These are phyloP conservation scores for Lolium perenne DNA, from an alignment of 176 grass and related monocot species.

Conservation along the genomic window DNA sequence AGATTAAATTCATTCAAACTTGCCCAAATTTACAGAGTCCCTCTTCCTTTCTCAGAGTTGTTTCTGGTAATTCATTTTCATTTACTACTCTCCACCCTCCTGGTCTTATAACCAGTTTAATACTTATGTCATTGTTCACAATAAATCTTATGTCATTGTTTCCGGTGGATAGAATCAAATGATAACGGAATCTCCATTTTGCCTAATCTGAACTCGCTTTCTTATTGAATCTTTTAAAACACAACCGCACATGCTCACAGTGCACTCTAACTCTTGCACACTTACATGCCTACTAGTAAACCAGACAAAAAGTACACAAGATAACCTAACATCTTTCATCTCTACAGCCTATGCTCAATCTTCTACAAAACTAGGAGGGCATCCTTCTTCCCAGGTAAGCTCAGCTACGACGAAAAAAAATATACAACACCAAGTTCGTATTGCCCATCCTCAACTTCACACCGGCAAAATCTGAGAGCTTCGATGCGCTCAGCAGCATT, in stretches of 20 bases:
- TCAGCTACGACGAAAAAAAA: not conserved
- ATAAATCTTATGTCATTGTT: not conserved
- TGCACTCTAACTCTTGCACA: not conserved
- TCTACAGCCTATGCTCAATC: not conserved
- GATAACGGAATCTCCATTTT: not conserved
- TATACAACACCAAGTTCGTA: not conserved
- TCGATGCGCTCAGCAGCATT: not conserved
- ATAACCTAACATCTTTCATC: not conserved
- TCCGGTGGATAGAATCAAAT: not conserved
- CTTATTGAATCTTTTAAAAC: not conserved
- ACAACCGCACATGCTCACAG: not conserved
- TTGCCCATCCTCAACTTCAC: conserved; percentile 1
- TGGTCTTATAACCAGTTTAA: not conserved
- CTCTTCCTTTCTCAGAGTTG: not conserved
- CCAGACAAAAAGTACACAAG: not conserved
- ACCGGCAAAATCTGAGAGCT: conserved; percentile 13
- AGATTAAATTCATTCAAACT: not conserved
- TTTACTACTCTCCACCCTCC: too few relatives aligned
- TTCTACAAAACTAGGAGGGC: not conserved
- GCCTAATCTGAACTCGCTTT: not conserved
- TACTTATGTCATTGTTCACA: not conserved
- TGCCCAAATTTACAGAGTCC: not conserved
- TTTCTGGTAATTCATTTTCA: not conserved
- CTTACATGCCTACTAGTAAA: not conserved
- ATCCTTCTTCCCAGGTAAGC: not conserved